A percentile compares a stretch with the other conserved stretches of the same genome.
Evolutionary conservation across 2,329 filamentous ascomycete species (phyloP).

Genomic region (Purpureocillium takamizusanense): DNA sequence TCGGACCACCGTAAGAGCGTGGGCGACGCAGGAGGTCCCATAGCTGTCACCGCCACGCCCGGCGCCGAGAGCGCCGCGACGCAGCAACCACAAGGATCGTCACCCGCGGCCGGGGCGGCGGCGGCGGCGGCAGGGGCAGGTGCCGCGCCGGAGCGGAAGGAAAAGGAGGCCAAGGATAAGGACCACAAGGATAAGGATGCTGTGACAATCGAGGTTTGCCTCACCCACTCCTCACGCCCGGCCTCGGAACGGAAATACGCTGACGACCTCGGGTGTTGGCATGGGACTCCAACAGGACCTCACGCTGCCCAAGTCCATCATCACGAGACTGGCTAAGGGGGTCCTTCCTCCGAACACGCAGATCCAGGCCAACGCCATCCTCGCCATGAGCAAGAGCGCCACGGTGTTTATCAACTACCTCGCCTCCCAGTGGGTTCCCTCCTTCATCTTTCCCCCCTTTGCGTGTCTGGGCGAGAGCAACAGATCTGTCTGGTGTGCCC

Average conservation of each 20-base stretch:
- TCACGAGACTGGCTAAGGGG: conserved; percentile 70
- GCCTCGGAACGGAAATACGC: no score
- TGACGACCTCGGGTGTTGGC: no score
- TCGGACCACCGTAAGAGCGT: conserved; percentile 39
- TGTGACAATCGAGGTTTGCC: conserved; percentile 43
- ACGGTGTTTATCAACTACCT: conserved; percentile 80
- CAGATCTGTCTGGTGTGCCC: not conserved
- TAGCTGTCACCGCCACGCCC: conserved; percentile 23
- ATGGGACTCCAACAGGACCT: conserved; percentile 50
- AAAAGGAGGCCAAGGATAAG: conserved; percentile 22
- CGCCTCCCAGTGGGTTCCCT: conserved; percentile 53
- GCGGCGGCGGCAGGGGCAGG: conserved; percentile 1
- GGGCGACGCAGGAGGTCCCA: conserved; percentile 20
- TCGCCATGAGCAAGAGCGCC: conserved; percentile 72
- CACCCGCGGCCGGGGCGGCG: no score
- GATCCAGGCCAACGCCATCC: conserved; percentile 72
- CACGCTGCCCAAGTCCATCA: conserved; percentile 70
- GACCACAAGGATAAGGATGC: conserved; percentile 25
- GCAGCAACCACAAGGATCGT: not conserved
- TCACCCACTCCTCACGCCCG: not conserved
- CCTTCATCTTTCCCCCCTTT: not conserved
- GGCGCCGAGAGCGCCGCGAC: conserved; percentile 6
- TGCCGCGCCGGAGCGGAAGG: conserved; percentile 18
- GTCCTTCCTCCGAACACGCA: conserved; percentile 73
- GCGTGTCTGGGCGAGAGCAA: no score